Evolutionary conservation across 108 stramenopile species (phyloP).

Genomic region (Chaetoceros muelleri): DNA sequence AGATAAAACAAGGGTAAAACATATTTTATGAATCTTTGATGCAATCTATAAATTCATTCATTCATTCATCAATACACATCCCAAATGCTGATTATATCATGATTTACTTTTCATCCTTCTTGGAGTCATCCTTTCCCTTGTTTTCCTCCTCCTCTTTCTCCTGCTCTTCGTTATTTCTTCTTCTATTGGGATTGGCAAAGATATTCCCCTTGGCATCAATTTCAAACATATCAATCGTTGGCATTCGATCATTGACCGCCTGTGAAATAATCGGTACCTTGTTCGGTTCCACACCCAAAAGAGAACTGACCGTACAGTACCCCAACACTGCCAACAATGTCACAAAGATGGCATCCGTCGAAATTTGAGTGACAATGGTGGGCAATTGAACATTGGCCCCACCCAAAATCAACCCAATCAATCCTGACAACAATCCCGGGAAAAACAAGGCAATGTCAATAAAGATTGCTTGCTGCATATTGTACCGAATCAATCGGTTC

Average conservation of each 20-base stretch:
- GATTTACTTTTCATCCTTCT: conserved; percentile 6
- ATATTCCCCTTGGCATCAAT: conserved; percentile 17
- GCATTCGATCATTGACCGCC: conserved; percentile 63
- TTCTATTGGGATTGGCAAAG: background rate
- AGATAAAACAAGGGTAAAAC: no score
- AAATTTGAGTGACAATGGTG: conserved; percentile 25
- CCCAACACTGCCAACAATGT: conserved; percentile 40
- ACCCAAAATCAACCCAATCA: conserved; percentile 23
- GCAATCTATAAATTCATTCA: no score
- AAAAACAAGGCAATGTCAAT: conserved; percentile 86
- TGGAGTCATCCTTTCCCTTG: conserved; percentile 13
- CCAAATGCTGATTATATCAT: background rate
- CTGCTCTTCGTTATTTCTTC: conserved; percentile 9
- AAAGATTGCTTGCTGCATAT: conserved; percentile 87
- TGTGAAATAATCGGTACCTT: conserved; percentile 64
- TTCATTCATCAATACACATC: no score
- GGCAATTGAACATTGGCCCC: conserved; percentile 27
- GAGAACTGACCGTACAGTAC: conserved; percentile 51
- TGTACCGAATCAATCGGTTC: conserved; percentile 72
- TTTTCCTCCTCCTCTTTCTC: conserved; percentile 13
- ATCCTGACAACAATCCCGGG: conserved; percentile 50
- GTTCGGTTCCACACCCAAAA: conserved; percentile 60
- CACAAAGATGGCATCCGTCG: conserved; percentile 59
- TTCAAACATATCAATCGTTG: conserved; percentile 71
- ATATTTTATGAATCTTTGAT: no score